Conservation (phyloP, 2,329 filamentous ascomycete genomes). For the Monilinia vaccinii-corymbosi region DNA sequence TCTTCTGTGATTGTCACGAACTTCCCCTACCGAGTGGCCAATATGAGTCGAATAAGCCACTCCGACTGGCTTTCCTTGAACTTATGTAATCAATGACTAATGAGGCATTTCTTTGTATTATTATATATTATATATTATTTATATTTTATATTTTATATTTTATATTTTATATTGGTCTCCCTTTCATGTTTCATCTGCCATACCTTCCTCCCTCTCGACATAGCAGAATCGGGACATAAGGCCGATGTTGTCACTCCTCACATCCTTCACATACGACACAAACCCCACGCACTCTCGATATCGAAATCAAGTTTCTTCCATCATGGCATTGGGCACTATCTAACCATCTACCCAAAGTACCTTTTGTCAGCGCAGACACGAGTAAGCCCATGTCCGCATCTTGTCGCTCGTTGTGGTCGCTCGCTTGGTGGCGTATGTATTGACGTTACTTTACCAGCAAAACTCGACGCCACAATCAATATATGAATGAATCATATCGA, state of each 20-base stretch:
- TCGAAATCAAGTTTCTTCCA: not conserved
- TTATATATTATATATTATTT: no score
- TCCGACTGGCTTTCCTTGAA: not conserved
- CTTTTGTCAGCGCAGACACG: not conserved
- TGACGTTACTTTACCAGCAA: not conserved
- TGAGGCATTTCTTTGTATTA: no score
- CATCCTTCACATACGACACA: not conserved
- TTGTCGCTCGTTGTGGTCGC: not conserved
- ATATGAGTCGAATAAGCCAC: conserved; percentile 4
- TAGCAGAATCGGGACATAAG: not conserved
- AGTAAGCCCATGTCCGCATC: not conserved
- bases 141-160: not conserved
- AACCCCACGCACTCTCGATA: not conserved
- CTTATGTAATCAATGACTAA: conserved; percentile 3
- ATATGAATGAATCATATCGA: not conserved
- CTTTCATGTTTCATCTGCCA: not conserved
- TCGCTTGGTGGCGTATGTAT: not conserved
- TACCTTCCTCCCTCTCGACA: no score
- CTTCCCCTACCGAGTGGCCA: not conserved
- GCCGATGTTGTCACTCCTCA: conserved; percentile 1
- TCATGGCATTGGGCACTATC: not conserved
- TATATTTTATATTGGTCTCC: not conserved
- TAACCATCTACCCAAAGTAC: no score
- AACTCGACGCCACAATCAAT: not conserved
- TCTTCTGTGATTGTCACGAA: conserved; percentile 1